Percentiles rank a stretch among this genome's conserved stretches.
Evolutionary conservation across 2,329 filamentous ascomycete species (phyloP).

Genomic region (Phialocephala sp.): DNA sequence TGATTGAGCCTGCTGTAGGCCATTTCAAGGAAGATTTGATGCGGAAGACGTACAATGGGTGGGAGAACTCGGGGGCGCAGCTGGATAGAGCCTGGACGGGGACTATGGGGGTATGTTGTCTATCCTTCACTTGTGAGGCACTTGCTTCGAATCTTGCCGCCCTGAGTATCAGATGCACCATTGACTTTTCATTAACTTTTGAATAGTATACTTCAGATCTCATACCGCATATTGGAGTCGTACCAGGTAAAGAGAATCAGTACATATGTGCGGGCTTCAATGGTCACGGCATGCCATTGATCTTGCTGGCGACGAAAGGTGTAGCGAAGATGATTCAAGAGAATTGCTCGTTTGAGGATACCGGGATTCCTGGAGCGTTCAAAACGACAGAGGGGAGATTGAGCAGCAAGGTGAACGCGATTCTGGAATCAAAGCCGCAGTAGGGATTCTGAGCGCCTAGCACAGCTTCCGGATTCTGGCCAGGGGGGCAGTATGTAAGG

Average conservation of each 20-base stretch:
- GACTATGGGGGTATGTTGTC: constrained; percentile 18
- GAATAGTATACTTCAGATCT: constrained; percentile 20
- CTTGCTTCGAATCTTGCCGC: not conserved
- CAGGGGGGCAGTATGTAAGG: not conserved
- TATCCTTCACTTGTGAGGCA: not conserved
- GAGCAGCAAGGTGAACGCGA: constrained; percentile 17
- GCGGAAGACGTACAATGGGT: constrained; percentile 21
- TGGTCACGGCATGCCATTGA: constrained; percentile 21
- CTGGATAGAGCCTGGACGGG: constrained; percentile 19
- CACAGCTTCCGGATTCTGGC: not conserved
- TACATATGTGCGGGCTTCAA: constrained; percentile 22
- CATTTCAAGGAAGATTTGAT: constrained; percentile 19
- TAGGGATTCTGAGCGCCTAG: not conserved
- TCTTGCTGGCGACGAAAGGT: constrained; percentile 18
- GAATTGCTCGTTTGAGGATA: constrained; percentile 15
- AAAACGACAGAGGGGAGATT: constrained; percentile 17
- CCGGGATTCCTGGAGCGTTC: constrained; percentile 17
- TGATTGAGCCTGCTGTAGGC: constrained; percentile 20
- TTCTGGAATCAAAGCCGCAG: constrained; percentile 19
- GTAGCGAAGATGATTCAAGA: constrained; percentile 25
- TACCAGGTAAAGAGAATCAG: constrained; percentile 15
- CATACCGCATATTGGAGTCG: constrained; percentile 17
- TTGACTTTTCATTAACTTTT: not conserved
- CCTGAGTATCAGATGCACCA: not conserved
- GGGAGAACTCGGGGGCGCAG: constrained; percentile 20